phyloP scores from a whole-genome alignment of 805 yeast species.

The Cyberlindnera maritima region DNA sequence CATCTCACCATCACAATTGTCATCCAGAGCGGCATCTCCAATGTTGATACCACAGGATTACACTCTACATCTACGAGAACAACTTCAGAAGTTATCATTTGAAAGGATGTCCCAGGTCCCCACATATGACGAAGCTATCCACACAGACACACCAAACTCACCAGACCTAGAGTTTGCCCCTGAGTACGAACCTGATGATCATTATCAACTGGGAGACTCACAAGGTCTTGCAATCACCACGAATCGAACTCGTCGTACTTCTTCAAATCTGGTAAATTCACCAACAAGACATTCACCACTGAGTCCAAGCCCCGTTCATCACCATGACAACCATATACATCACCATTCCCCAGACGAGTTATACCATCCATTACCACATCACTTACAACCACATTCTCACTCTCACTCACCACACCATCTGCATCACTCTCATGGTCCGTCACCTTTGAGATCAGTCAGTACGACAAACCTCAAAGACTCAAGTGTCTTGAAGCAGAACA shows the following conservation, averaged over 20 bases:
- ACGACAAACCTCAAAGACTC: conserved; percentile 3
- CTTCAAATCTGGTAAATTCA: not conserved
- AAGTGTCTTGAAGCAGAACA: not conserved
- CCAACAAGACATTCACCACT: not conserved
- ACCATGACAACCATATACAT: not conserved
- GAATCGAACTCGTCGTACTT: not conserved
- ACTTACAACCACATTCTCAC: not conserved
- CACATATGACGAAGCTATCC: conserved; percentile 68
- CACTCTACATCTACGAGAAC: conserved; percentile 9
- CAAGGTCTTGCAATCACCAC: not conserved
- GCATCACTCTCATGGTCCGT: not conserved
- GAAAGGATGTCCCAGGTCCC: conserved; percentile 62
- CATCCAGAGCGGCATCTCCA: conserved; percentile 4
- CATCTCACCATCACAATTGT: not conserved
- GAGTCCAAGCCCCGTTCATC: not conserved
- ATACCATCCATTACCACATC: not conserved
- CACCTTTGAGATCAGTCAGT: conserved; percentile 3
- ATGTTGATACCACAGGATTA: conserved; percentile 6
- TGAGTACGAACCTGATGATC: conserved; percentile 35
- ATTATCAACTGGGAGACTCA: not conserved
- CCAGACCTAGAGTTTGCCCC: conserved; percentile 51
- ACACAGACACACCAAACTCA: conserved; percentile 38
- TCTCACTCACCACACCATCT: not conserved
- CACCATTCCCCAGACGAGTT: not conserved
- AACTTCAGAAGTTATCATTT: conserved; percentile 27